Evolutionary conservation across 2,329 filamentous ascomycete genomes (phyloP).

Genomic region (Clonostachys rhizophaga): DNA sequence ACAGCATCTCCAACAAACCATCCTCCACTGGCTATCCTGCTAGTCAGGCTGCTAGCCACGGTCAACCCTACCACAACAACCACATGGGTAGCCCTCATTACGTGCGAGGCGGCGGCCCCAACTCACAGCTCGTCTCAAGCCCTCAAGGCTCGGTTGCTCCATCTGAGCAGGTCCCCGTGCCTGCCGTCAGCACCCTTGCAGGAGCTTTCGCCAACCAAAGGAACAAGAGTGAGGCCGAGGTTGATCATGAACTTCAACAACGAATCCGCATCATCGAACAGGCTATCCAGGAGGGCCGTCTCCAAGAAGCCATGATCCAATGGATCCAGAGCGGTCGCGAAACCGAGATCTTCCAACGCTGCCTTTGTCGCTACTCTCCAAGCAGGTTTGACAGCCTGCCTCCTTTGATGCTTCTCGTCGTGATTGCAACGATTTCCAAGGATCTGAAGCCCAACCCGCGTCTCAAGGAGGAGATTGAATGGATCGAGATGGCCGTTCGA

Average conservation of each 20-base stretch:
- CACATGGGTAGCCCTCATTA: slow-evolving; percentile 28
- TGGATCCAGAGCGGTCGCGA: slow-evolving; percentile 63
- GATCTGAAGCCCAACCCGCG: slow-evolving; percentile 47
- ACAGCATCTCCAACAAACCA: not conserved
- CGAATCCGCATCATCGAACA: slow-evolving; percentile 55
- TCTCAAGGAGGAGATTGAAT: slow-evolving; percentile 51
- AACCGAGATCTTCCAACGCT: slow-evolving; percentile 55
- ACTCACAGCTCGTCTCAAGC: slow-evolving; percentile 20
- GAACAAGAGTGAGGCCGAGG: slow-evolving; percentile 24
- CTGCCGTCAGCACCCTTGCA: slow-evolving; percentile 24
- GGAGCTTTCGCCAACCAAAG: slow-evolving; percentile 27
- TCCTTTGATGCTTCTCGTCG: slow-evolving; percentile 57
- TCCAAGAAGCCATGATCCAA: slow-evolving; percentile 59
- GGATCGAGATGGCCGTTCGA: slow-evolving; percentile 57
- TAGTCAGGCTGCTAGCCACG: slow-evolving; percentile 23
- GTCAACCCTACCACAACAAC: slow-evolving; percentile 24
- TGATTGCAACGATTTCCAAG: slow-evolving; percentile 59
- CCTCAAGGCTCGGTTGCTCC: slow-evolving; percentile 14
- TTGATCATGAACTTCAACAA: slow-evolving; percentile 46
- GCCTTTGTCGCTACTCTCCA: slow-evolving; percentile 28
- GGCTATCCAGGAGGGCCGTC: slow-evolving; percentile 55
- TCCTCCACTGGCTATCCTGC: slow-evolving; percentile 12
- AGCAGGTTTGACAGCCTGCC: slow-evolving; percentile 48
- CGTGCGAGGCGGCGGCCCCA: slow-evolving; percentile 16
- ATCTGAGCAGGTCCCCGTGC: slow-evolving; percentile 24